Percentiles rank a stretch among this genome's conserved stretches.
phyloP scores from a whole-genome alignment of 2,329 filamentous ascomycete genomes.

The Pseudocercospora crystallina region DNA sequence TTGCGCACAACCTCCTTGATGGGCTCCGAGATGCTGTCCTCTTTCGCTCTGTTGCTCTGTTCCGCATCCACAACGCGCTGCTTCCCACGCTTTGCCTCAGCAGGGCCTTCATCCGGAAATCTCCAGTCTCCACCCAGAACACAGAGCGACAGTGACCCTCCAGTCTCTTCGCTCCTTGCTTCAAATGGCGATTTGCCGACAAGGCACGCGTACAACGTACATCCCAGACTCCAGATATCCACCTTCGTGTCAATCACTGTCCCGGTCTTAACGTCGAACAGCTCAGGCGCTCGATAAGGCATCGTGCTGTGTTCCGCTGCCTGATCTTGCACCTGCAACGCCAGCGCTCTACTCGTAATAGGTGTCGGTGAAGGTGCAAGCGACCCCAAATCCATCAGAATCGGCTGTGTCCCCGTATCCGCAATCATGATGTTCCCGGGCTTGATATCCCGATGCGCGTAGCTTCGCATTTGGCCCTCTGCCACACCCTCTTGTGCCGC shows the following conservation, averaged over 20 bases:
- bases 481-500: conserved; percentile 66
- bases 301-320: conserved; percentile 97
- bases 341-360: conserved; percentile 85
- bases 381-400: conserved; percentile 96
- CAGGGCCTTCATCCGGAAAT: conserved; percentile 82
- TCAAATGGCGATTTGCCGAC: conserved; percentile 98
- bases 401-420: conserved; percentile 81
- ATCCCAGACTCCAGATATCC: conserved; percentile 96
- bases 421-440: conserved; percentile 99
- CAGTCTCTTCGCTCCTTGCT: conserved; percentile 91
- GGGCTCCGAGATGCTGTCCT: conserved; percentile 68
- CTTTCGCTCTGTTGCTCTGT: conserved; percentile 36
- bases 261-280: conserved; percentile 96
- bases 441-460: conserved; percentile 96
- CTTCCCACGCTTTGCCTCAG: conserved; percentile 56
- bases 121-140: conserved; percentile 93
- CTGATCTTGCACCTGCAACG: conserved; percentile 87
- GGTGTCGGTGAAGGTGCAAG: conserved; percentile 82
- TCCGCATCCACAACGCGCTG: conserved; percentile 44
- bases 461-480: conserved; percentile 71
- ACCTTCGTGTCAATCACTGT: conserved; percentile 91
- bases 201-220: conserved; percentile 95
- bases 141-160: conserved; percentile 87
- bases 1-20: conserved; percentile 85
- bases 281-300: conserved; percentile 95